Base-by-base conservation (phyloP, 2,329 filamentous ascomycete genomes). In the Nothophoma quercina region DNA sequence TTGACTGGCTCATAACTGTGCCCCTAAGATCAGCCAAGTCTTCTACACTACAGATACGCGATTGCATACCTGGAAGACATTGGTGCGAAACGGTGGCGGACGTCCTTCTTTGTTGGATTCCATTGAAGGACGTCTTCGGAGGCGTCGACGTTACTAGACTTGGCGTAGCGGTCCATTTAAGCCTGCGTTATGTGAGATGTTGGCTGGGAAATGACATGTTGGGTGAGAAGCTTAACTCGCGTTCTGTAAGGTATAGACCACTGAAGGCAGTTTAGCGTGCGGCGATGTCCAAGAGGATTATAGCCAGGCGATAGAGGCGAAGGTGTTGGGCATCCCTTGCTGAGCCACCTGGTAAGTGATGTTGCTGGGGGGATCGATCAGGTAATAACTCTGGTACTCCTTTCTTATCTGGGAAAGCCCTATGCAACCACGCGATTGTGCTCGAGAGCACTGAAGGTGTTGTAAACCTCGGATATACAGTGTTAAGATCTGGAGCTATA, bases 61-160 rank as follows among this genome's bases (percentile, higher is more conserved):
- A 23, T 26, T 13, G 15, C 25, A 39, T 15, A 21, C 16, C 43
- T 38, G 22, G 12, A 26, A 28, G 13, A 16, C 18, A 28, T 43
- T 30, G 33, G 21, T 29, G 4, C 33, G 22, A 48, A 23, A 48
- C 16, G 13, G 38, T 43, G 38, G 50, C 43, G 28, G 32, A 43
- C 19, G 18, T 44, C 43, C 43, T 52, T 26, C 42, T 48, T 53
- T 53, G 50, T 53, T 42, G 32, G 8, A 34, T n/a, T 33, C 33
- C 10, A 18, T 43, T 16, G 16, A n/a, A 39, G 5, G 28, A 34
- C 8, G 19, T 16, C 22, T 19, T 19, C 5, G 26, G 18, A 18
- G 43, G 38, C 22, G 18, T 28, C 8, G 33, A 10, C 16, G 25
- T 43, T 43, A 30, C 50, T 32, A 5, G 28, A 39, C 7, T 23